A percentile compares a stretch with the other conserved stretches of the same genome.
Conservation (phyloP, 1,139 yeast genomes). For the Saccharomyces hybrid region DNA sequence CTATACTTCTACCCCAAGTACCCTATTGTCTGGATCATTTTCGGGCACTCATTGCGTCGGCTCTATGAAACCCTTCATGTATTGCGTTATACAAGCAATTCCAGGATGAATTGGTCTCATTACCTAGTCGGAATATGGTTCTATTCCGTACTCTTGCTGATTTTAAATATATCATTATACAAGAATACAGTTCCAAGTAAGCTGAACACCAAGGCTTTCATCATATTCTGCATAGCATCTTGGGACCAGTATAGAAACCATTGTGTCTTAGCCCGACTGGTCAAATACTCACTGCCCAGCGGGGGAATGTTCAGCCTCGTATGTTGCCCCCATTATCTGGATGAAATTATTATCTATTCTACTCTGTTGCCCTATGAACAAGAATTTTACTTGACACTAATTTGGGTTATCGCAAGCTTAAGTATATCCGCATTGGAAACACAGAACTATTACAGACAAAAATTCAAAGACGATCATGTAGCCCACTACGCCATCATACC, state of each 20-base stretch:
- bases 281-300: slow-evolving; percentile 61
- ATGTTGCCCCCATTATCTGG: slow-evolving; percentile 75
- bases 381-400: slow-evolving; percentile 26
- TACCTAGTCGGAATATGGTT: slow-evolving; percentile 67
- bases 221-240: slow-evolving; percentile 40
- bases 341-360: slow-evolving; percentile 61
- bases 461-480: slow-evolving; percentile 26
- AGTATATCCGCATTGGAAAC: slow-evolving; percentile 57
- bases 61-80: slow-evolving; percentile 50
- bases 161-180: slow-evolving; percentile 25
- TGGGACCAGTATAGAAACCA: slow-evolving; percentile 56
- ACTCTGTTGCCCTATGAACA: slow-evolving; percentile 31
- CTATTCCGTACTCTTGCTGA: slow-evolving; percentile 41
- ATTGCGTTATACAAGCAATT: slow-evolving; percentile 39
- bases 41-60: slow-evolving; percentile 60
- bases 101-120: slow-evolving; percentile 69
- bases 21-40: slow-evolving; percentile 31
- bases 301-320: slow-evolving; percentile 44
- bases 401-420: slow-evolving; percentile 59
- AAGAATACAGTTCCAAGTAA: slow-evolving; percentile 17
- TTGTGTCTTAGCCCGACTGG: slow-evolving; percentile 47
- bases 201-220: slow-evolving; percentile 13
- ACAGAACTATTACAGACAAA: slow-evolving; percentile 42
- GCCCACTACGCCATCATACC: slow-evolving; percentile 36
- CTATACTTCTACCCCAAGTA: slow-evolving; percentile 12